Base-by-base conservation (phyloP, 805 yeast genomes). In the Nakazawaea peltata region DNA sequence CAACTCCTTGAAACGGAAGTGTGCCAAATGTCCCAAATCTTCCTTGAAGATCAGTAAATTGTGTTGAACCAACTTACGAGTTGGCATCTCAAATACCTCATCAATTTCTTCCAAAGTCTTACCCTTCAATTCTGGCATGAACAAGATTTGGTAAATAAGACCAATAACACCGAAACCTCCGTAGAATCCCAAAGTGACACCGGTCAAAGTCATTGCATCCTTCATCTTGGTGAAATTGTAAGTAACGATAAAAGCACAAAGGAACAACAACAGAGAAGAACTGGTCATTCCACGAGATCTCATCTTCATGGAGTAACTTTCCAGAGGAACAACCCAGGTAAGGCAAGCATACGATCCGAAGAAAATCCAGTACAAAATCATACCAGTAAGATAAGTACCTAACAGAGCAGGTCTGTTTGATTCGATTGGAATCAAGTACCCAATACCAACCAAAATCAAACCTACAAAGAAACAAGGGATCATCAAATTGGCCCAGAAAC, bases 41-140 rank as follows among this genome's bases (percentile, higher is more conserved):
- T 12, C 14, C 24, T 22, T 33, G 27, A 28, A 15, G 34, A 50
- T 50, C 28, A 49, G 46, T 32, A 64, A 37, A 44, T 66, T 66
- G 41, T 52, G 49, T 19, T 44, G 49, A 12, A 61, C 58, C 31
- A 65, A 38, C 17, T 54, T 49, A 27, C 47, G 30, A 3, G 81
- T 64, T 15, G 74, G 63, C 49, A 60, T 69, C 36, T 64, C 54
- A 59, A 76, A 77, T 32, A 77, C 60, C 32, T 69, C 77, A 50
- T 79, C 86, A 40, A 79, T 71, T 56, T 79, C 85, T 57, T 79
- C 87, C 50, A 79, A 65, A n/a, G 85, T 74, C 58, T 69, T 73
- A 45, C 71, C 78, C 57, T 77, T 78, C 24, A 86, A 78, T 57
- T 80, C 86, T 26, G 81, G 83, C 71, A 77, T 74, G 56, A 74